A percentile compares a stretch with the other conserved stretches of the same genome.
Evolutionary conservation across 441 rosid species (phyloP).

Genomic region (Eutrema salsugineum): DNA sequence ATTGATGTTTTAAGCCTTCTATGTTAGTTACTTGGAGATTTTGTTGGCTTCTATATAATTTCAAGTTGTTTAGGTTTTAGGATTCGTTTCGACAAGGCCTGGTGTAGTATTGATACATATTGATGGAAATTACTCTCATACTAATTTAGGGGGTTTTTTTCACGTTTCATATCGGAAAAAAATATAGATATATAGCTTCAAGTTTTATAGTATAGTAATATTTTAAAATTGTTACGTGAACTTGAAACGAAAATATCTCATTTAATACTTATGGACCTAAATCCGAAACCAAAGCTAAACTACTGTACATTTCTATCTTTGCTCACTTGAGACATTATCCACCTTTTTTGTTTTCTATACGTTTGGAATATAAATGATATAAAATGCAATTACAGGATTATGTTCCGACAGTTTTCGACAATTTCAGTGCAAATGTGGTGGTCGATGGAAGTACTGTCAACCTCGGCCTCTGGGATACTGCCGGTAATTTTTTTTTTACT

Average conservation of each 20-base stretch:
- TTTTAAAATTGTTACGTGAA: neutral
- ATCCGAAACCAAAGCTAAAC: neutral
- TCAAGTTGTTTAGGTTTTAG: neutral
- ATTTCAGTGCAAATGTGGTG: conserved; percentile 79
- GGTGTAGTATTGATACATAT: neutral
- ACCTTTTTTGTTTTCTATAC: too few species aligned
- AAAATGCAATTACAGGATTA: conserved; percentile 51
- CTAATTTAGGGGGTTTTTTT: neutral
- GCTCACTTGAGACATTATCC: too few species aligned
- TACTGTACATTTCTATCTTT: neutral
- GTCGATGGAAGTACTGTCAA: conserved; percentile 73
- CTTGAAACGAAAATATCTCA: neutral
- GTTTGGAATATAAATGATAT: neutral
- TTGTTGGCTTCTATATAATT: neutral
- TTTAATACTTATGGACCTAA: neutral
- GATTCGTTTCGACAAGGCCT: neutral
- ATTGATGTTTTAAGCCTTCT: neutral
- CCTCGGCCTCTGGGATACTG: conserved; percentile 74
- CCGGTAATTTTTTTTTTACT: conserved; percentile 42
- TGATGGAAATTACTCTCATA: neutral
- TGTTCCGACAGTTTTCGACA: conserved; percentile 76
- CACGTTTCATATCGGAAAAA: neutral
- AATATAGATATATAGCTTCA: neutral
- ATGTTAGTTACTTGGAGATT: neutral
- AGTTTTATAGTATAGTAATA: neutral